Evolutionary conservation across 139 green algal genomes (phyloP).

Genomic region (Bryopsis sp.): DNA sequence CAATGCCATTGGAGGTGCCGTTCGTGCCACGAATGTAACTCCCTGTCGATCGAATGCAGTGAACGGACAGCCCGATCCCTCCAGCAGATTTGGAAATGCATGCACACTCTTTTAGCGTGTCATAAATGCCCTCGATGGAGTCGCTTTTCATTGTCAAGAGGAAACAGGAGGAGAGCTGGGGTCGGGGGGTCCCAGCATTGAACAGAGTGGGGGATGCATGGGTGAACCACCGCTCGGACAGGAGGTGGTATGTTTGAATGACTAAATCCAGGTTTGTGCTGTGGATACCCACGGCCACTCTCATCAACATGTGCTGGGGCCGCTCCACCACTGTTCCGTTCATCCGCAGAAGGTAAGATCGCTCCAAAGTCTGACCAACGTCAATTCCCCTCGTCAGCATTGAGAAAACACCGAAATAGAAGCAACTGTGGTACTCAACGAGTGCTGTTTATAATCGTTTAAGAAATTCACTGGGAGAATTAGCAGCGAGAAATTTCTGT

Average conservation of each 20-base stretch:
- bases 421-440: no score
- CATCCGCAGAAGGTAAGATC: slow-evolving; percentile 96
- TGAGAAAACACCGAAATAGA: no score
- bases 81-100: slow-evolving; percentile 89
- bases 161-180: slow-evolving; percentile 94
- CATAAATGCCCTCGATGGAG: slow-evolving; percentile 98
- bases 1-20: slow-evolving; percentile 94
- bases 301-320: slow-evolving; percentile 99
- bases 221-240: slow-evolving; percentile 94
- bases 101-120: slow-evolving; percentile 99
- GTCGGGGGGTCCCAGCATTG: slow-evolving; percentile 89
- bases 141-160: slow-evolving; percentile 90
- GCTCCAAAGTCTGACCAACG: slow-evolving; percentile 83
- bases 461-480: no score
- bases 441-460: no score
- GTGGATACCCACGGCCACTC: slow-evolving; percentile 92
- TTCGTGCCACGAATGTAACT: slow-evolving; percentile 99
- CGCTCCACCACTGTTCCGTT: slow-evolving; percentile 93
- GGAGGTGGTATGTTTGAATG: slow-evolving; percentile 80
- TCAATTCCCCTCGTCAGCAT: no score
- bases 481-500: no score
- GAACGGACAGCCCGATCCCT: slow-evolving; percentile 92
- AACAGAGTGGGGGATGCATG: slow-evolving; percentile 97
- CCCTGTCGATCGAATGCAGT: slow-evolving; percentile 84
- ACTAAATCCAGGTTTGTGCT: slow-evolving; percentile 58